These are phyloP conservation scores for Ascoidea rubescens DNA, from an alignment of 805 yeast genomes.

Conservation along the genomic window DNA sequence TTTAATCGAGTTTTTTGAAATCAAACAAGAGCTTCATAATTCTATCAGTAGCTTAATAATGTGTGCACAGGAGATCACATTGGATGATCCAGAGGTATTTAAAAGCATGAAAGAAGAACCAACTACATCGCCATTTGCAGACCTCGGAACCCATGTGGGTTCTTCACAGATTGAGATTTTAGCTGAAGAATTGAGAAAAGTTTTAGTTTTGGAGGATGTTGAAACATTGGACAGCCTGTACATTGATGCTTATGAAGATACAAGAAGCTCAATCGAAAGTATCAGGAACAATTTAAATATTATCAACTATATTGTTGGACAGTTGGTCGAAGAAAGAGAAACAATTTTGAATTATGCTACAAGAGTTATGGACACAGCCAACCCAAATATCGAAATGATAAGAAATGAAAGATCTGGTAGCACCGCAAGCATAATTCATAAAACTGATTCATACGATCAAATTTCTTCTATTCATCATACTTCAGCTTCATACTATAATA, in stretches of 20 bases:
- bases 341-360: constrained; percentile 60
- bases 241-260: constrained; percentile 17
- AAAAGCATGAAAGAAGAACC: constrained; percentile 46
- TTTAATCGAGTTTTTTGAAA: constrained; percentile 56
- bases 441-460: not conserved
- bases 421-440: not conserved
- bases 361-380: constrained; percentile 48
- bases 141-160: constrained; percentile 23
- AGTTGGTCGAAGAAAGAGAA: constrained; percentile 57
- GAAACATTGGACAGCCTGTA: constrained; percentile 23
- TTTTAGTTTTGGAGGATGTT: constrained; percentile 32
- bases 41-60: constrained; percentile 41
- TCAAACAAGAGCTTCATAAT: constrained; percentile 62
- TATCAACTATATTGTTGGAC: constrained; percentile 29
- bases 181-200: constrained; percentile 30
- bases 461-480: not conserved
- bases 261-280: constrained; percentile 19
- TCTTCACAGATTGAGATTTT: constrained; percentile 26
- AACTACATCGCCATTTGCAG: constrained; percentile 12
- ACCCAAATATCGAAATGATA: constrained; percentile 4
- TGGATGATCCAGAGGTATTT: constrained; percentile 67
- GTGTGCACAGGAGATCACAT: constrained; percentile 55
- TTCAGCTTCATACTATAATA: not conserved
- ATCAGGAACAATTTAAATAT: constrained; percentile 22
- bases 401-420: constrained; percentile 7